Base-by-base conservation (phyloP, 352 stramenopile genomes). In the Pythium insidiosum region DNA sequence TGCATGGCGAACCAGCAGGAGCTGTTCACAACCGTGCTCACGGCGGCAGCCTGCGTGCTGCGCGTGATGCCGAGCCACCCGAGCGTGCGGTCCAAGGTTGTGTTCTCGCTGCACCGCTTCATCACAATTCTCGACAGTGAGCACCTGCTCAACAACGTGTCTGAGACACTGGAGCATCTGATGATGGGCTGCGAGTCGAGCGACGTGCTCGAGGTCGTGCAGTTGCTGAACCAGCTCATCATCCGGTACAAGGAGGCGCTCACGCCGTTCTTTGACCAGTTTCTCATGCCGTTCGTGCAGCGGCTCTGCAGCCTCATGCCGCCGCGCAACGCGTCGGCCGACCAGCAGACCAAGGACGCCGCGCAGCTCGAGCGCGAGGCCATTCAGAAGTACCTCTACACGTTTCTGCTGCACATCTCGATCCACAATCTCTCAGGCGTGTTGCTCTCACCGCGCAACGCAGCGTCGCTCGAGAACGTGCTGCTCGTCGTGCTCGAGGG, bases 201-300 rank as follows among this genome's bases (percentile, higher is more conserved):
- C 3, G 78, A 93, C 36, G 75, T 88, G 15, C 59, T 93, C 25
- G 80, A 93, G 45, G 73, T 89, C 20, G 77, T 93, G 40, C 80
- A 90, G 58, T 55, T 93, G 7, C 50, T 93, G 26, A 73, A 90
- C 56, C 80, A 93, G 56, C 62, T 93, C 29, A 88, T 93, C 47
- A 88, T 90, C 62, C 83, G 85, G 53, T 79, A 89, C 69, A 93
- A 90, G 35, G 56, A 72, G 5, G 64, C 59, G 25, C 58, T 93
- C 5, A 70, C 72, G 0, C 57, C 57, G 13, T 85, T 93, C 35
- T 66, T 93, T 36, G 70, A 90, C 38, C 65, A 73, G 38, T 75
- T 61, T 4, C 66, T 60, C 7, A 61, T 93, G 41, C 59, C 58
- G 15, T 93, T 93, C 28, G 62, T 93, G 26, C 63, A 86, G 51